Conservation (phyloP, 1,139 yeast genomes). For the Hyphopichia pseudoburtonii region DNA sequence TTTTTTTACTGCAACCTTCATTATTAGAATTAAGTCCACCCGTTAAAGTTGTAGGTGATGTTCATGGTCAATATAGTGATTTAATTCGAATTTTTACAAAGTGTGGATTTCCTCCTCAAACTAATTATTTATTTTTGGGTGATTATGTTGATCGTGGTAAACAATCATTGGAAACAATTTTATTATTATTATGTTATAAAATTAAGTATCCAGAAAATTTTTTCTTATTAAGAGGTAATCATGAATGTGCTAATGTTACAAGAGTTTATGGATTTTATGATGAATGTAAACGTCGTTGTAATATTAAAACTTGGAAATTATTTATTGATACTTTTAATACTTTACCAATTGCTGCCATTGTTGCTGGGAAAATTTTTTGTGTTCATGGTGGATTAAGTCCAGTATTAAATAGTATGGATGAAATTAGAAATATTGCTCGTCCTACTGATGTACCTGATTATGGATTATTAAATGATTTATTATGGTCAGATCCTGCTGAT, state of each 20-base stretch:
- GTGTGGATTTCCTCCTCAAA: slow-evolving; percentile 97
- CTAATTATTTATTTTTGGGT: slow-evolving; percentile 88
- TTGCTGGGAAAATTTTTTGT: slow-evolving; percentile 93
- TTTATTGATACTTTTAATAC: slow-evolving; percentile 94
- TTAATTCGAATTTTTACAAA: slow-evolving; percentile 86
- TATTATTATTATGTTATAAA: slow-evolving; percentile 82
- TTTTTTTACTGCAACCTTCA: slow-evolving; percentile 85
- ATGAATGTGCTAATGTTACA: slow-evolving; percentile 95
- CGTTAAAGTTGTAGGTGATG: slow-evolving; percentile 96
- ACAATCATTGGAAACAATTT: slow-evolving; percentile 87
- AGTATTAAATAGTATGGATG: slow-evolving; percentile 85
- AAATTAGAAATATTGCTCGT: slow-evolving; percentile 83
- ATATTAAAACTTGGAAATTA: slow-evolving; percentile 89
- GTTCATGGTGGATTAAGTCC: slow-evolving; percentile 98
- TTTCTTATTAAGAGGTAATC: slow-evolving; percentile 89
- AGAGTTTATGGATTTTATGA: slow-evolving; percentile 95
- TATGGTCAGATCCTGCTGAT: slow-evolving; percentile 98
- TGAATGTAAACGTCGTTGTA: slow-evolving; percentile 88
- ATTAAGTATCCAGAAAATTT: slow-evolving; percentile 96
- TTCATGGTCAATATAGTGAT: slow-evolving; percentile 95
- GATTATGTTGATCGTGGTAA: slow-evolving; percentile 98
- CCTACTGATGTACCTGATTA: slow-evolving; percentile 98
- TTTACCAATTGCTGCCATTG: slow-evolving; percentile 91
- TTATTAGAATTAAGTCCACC: slow-evolving; percentile 89
- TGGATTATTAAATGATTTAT: slow-evolving; percentile 84